Conservation (phyloP, 2,329 filamentous ascomycete genomes). For the Ceratocystis papillata region DNA sequence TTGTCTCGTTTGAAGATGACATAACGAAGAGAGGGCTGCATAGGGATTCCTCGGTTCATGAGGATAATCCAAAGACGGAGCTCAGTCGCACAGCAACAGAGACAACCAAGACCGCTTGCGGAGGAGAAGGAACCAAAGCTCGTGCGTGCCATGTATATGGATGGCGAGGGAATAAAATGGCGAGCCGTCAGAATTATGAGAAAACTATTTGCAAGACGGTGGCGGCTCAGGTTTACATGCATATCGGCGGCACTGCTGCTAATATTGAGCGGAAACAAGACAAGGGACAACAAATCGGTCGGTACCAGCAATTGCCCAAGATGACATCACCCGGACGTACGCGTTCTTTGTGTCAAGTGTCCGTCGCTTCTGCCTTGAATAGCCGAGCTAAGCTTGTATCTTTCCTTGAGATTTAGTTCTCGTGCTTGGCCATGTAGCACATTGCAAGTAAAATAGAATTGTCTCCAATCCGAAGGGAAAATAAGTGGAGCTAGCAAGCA, state of each 20-base stretch:
- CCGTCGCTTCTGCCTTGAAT: background rate
- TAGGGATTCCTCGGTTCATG: background rate
- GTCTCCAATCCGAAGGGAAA: background rate
- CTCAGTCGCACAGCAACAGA: background rate
- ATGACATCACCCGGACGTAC: background rate
- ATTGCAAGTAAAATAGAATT: background rate
- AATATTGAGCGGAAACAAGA: background rate
- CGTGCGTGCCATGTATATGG: background rate
- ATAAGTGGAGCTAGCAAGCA: background rate
- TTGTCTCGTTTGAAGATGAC: background rate
- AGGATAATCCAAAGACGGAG: background rate
- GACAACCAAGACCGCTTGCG: background rate
- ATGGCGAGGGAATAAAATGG: conserved; percentile 1
- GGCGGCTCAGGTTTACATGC: background rate
- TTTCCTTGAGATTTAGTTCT: background rate
- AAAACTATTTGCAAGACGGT: background rate
- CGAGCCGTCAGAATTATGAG: background rate
- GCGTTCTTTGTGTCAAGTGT: too few relatives aligned
- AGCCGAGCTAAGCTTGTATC: background rate
- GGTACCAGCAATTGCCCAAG: background rate
- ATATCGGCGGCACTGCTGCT: background rate
- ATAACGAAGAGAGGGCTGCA: background rate
- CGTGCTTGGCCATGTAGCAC: background rate
- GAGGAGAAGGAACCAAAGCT: background rate
- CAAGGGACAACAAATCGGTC: background rate